phyloP scores from a whole-genome alignment of 2,329 filamentous ascomycete genomes.

The Canariomyces notabilis region DNA sequence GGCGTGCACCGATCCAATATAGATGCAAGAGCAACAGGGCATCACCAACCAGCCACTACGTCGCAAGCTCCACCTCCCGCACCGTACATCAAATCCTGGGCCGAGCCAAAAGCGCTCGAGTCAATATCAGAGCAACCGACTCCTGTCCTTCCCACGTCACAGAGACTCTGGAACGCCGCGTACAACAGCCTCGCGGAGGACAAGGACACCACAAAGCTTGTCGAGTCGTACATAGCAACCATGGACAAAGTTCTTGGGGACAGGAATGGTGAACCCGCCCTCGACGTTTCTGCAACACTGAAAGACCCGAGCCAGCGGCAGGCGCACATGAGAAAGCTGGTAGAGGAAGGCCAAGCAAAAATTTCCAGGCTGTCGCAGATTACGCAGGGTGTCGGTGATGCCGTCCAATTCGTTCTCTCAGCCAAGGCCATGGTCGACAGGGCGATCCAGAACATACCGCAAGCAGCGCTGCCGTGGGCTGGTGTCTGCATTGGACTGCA shows the following conservation, averaged over 20 bases:
- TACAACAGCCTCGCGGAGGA: slow-evolving; percentile 27
- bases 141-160: neutral
- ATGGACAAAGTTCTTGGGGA: no score
- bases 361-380: slow-evolving; percentile 25
- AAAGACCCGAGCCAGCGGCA: slow-evolving; percentile 1
- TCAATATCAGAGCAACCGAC: slow-evolving; percentile 7
- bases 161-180: slow-evolving; percentile 24
- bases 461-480: slow-evolving; percentile 36
- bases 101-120: neutral
- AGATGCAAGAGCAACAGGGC: neutral
- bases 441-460: slow-evolving; percentile 27
- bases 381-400: slow-evolving; percentile 24
- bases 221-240: slow-evolving; percentile 11
- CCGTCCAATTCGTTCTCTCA: slow-evolving; percentile 23
- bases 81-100: neutral
- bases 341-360: slow-evolving; percentile 27
- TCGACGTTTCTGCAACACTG: slow-evolving; percentile 1
- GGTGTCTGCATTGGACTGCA: slow-evolving; percentile 32
- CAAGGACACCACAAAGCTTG: slow-evolving; percentile 21
- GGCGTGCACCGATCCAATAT: neutral
- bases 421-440: slow-evolving; percentile 27
- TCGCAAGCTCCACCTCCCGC: slow-evolving; percentile 2
- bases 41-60: slow-evolving; percentile 3
- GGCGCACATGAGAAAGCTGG: slow-evolving; percentile 29
- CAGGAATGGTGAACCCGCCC: no score